Evolutionary conservation across 2,329 filamentous ascomycete genomes (phyloP), one percentile per base, ranked within the genome.

Genomic region (Xylariaceae sp.): DNA sequence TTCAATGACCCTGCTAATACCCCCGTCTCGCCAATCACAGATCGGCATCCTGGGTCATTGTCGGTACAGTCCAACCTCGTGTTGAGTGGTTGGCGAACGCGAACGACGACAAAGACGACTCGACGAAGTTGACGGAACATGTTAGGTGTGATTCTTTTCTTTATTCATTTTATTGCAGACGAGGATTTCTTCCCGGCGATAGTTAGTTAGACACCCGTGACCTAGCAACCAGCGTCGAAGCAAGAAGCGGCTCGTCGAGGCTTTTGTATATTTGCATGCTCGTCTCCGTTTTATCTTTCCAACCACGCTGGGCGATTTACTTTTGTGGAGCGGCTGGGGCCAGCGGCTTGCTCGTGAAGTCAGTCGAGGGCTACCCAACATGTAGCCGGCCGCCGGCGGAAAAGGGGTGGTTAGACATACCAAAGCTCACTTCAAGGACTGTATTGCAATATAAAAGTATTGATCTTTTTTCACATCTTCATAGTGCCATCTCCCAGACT

Each of bases 31-130:
- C 47, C 46, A 24, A 36, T 15, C 9, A 28, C 21, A 48, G 39
- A 50, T 41, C 47, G 50, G 46, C 47, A 54, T 41, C 38, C 38
- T 46, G 50, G 53, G 45, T 40, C 36, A 29, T 50, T 43, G 31
- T 42, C 39, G 41, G 41, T 46, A 34, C 31, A 28, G 43, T 43
- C 7, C 46, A 45, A 48, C 38, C 39, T 43, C 38, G 46, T 47
- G 47, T 52, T 43, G 44, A 38, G 47, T 48, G 36, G 49, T 48
- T 55, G 49, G 52, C 55, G 40, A 56, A 40, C 53, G 57, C 51
- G 53, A 51, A 58, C 52, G 55, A 58, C 48, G 55, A 40, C 53
- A 58, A 52, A 52, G 51, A 58, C 52, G 55, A 58, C 48, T 48
- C 53, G 40, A 58, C 34, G 55, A 58, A 53, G 51, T 53, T 41